Base-by-base conservation (phyloP, 768 basidiomycete genomes). In the Chalciporus chontae region DNA sequence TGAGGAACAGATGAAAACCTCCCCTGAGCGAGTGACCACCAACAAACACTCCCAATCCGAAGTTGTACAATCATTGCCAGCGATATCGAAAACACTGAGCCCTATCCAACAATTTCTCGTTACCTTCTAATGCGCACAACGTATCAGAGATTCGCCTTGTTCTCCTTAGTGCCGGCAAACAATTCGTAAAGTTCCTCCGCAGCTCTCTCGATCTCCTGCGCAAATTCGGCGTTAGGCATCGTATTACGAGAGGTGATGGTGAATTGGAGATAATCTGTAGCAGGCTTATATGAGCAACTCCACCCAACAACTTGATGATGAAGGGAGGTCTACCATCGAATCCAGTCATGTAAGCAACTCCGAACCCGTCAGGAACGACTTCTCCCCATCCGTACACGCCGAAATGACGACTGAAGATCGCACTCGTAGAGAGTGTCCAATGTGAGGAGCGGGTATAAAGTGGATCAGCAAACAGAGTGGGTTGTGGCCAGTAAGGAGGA, bases 311-410 rank as follows among this genome's bases (percentile, higher is more conserved):
- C 9, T 4, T 24, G 32, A 19, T 37, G 9, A n/a, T 51, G 1
- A 24, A 17, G 2, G 34, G 34, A 18, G 32, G 65, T 79, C 47
- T 50, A 85, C 87, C 83, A 55, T 89, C 81, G 59, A 81, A 87
- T 34, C 90, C 89, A n/a, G 94, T 94, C 80, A 92, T 85, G 63
- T 97, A 97, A 11, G 92, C 87, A 26, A 97, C 86, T 27, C 94
- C 94, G 63, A 94, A 97, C 1, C 94, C 94, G 56, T 96, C 85
- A 1, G 90, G 85, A 21, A 95, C 91, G 40, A 97, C 89, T 77
- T 92, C 90, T 43, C 94, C 94, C 94, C 94, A 97, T 13, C 94
- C 94, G 68, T 96, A 93, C 18, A 77, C 82, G 32, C 76, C 78
- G 61, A 97, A 83, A 66, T 89, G 85, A 52, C 84, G 84, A n/a